Percentiles rank a stretch among this genome's conserved stretches.
Conservation (phyloP, 1,284 basidiomycete species). For the Irpex lacteus region DNA sequence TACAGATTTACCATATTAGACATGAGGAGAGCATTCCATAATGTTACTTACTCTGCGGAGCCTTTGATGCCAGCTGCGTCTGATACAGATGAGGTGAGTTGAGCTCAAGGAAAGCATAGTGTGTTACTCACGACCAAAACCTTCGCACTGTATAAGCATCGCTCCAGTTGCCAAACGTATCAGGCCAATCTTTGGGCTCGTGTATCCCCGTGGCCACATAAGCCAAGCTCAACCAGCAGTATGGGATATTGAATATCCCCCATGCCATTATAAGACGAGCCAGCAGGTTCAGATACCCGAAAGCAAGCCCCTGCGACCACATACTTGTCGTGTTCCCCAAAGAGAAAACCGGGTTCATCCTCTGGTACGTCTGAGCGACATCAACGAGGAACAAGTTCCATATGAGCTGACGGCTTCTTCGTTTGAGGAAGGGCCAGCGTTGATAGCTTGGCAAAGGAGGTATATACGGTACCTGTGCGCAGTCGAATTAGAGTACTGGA, state of each 20-base stretch:
- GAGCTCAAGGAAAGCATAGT: neutral
- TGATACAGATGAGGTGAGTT: constrained; percentile 8
- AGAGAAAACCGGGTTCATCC: constrained; percentile 2
- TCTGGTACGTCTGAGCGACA: neutral
- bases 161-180: constrained; percentile 29
- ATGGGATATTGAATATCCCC: constrained; percentile 1
- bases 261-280: neutral
- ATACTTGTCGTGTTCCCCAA: neutral
- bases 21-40: neutral
- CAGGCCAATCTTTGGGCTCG: constrained; percentile 32
- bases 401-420: neutral
- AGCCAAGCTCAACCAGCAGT: neutral
- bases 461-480: neutral
- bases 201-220: neutral
- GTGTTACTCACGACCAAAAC: constrained; percentile 33
- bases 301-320: neutral
- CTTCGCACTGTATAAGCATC: constrained; percentile 34
- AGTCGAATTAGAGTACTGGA: neutral
- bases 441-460: neutral
- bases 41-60: constrained; percentile 21
- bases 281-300: neutral
- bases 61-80: constrained; percentile 32
- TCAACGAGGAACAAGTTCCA: constrained; percentile 5
- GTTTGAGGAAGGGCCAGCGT: neutral
- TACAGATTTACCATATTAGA: constrained; percentile 4